Evolutionary conservation across 2,329 filamentous ascomycete genomes (phyloP).

Genomic region (Pseudopyrenochaeta lycopersici): DNA sequence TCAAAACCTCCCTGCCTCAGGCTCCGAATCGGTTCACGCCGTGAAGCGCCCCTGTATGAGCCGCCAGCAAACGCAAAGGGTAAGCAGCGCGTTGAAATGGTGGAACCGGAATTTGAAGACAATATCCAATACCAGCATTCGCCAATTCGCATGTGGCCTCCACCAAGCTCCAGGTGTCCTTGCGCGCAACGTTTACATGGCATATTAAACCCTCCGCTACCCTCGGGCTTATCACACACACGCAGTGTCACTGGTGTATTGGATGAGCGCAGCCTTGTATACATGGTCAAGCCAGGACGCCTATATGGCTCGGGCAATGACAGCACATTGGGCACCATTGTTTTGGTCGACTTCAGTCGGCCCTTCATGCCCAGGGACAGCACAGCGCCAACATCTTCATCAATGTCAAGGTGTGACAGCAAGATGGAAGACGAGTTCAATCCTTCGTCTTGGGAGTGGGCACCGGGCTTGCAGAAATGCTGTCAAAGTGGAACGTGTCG

Average conservation of each 20-base stretch:
- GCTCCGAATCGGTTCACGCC: conserved; percentile 61
- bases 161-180: conserved; percentile 31
- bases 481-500: conserved; percentile 16
- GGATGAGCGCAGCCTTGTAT: conserved; percentile 46
- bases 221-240: conserved; percentile 9
- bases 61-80: conserved; percentile 3
- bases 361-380: not conserved
- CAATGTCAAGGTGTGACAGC: conserved; percentile 7
- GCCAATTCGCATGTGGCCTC: conserved; percentile 46
- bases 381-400: not conserved
- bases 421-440: conserved; percentile 9
- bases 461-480: conserved; percentile 5
- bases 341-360: conserved; percentile 44
- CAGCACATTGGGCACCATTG: conserved; percentile 34
- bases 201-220: conserved; percentile 42
- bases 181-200: conserved; percentile 41
- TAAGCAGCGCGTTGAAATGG: conserved; percentile 9
- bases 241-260: conserved; percentile 36
- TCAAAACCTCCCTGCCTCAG: conserved; percentile 52
- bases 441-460: conserved; percentile 17
- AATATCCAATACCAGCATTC: conserved; percentile 37
- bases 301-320: conserved; percentile 30
- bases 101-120: conserved; percentile 12
- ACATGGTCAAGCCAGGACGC: conserved; percentile 40
- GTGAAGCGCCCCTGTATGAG: conserved; percentile 37